A percentile compares a stretch with the other conserved stretches of the same genome.
phyloP scores from a whole-genome alignment of 2,329 filamentous ascomycete species.

The Claviceps digitariae region DNA sequence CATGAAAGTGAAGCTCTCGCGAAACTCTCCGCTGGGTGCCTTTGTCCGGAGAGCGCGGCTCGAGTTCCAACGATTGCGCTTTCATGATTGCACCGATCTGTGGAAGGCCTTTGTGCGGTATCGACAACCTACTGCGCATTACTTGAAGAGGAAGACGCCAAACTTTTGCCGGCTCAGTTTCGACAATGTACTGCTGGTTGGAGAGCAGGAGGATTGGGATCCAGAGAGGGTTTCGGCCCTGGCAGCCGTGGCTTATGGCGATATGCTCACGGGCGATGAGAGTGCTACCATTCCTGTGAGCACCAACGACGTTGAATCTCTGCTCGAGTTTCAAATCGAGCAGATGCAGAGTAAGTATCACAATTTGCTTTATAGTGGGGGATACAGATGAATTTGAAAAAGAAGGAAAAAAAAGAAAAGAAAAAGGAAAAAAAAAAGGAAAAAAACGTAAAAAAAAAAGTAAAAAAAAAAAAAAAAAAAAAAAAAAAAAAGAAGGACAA shows the following conservation, averaged over 20 bases:
- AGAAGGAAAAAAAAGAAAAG: background rate
- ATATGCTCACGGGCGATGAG: slow-evolving; percentile 32
- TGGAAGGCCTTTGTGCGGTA: slow-evolving; percentile 79
- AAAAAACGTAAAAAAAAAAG: too few species aligned
- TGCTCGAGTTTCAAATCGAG: slow-evolving; percentile 80
- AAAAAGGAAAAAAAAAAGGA: background rate
- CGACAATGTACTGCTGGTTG: slow-evolving; percentile 39
- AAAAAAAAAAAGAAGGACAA: background rate
- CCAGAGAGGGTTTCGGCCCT: slow-evolving; percentile 29
- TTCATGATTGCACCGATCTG: slow-evolving; percentile 62
- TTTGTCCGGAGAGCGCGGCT: slow-evolving; percentile 66
- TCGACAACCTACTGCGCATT: slow-evolving; percentile 56
- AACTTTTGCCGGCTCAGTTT: slow-evolving; percentile 43
- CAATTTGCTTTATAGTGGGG: background rate
- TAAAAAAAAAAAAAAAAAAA: background rate
- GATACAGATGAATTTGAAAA: background rate
- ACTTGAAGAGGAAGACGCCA: slow-evolving; percentile 50
- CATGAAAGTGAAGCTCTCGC: slow-evolving; percentile 46
- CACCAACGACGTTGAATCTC: slow-evolving; percentile 63
- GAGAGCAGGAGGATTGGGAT: slow-evolving; percentile 37
- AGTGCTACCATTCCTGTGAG: slow-evolving; percentile 41
- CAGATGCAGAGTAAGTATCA: slow-evolving; percentile 59
- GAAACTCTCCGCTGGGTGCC: slow-evolving; percentile 65
- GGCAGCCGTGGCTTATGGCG: slow-evolving; percentile 36
- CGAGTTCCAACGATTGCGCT: slow-evolving; percentile 69